Conservation (phyloP, 1,139 yeast genomes). For the Taphrina sp. region DNA sequence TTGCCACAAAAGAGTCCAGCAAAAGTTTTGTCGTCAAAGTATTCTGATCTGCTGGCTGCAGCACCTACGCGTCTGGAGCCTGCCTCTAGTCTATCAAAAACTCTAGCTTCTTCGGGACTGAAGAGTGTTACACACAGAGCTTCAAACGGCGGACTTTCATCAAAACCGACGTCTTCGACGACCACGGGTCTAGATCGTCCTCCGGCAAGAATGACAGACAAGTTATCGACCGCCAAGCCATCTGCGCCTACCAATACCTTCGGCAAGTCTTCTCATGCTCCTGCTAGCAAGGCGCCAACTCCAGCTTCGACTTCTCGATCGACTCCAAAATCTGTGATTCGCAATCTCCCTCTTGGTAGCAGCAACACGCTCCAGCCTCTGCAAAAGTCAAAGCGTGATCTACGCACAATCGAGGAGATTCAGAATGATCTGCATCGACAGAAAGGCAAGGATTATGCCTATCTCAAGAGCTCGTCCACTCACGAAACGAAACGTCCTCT, state of each 20-base stretch:
- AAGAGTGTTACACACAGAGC: too few species aligned
- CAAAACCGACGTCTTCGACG: background rate
- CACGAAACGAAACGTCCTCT: too few species aligned
- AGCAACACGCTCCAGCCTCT: conserved; percentile 19
- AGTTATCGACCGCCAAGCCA: background rate
- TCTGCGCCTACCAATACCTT: background rate
- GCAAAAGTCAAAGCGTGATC: conserved; percentile 26
- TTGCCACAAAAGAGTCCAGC: conserved; percentile 7
- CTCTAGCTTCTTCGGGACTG: background rate
- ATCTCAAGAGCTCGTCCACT: background rate
- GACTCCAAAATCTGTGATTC: background rate
- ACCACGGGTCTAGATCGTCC: background rate
- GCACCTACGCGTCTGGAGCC: conserved; percentile 11
- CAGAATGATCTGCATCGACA: conserved; percentile 29
- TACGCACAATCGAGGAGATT: conserved; percentile 26
- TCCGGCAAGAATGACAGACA: background rate
- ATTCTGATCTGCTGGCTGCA: conserved; percentile 5
- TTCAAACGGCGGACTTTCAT: background rate
- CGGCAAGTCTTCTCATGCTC: background rate
- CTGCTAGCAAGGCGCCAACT: background rate
- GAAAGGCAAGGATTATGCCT: conserved; percentile 24
- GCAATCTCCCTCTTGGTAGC: background rate
- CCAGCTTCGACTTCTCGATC: too few species aligned
- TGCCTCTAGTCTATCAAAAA: background rate
- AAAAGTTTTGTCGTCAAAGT: conserved; percentile 5